Conservation (phyloP, 2,329 filamentous ascomycete species). For the Kalmusia sp. region DNA sequence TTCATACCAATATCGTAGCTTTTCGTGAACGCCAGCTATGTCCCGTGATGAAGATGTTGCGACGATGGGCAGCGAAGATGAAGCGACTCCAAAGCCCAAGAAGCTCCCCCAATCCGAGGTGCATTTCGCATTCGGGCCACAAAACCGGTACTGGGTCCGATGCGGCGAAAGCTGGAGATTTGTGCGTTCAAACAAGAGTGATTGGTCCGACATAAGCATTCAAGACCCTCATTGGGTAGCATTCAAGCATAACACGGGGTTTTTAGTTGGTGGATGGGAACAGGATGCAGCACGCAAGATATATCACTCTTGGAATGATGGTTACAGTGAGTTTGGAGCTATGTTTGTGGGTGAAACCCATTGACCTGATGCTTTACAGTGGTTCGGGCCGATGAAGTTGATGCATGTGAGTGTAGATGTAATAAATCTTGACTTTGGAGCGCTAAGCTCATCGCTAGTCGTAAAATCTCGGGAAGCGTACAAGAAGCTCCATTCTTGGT, state of each 20-base stretch:
- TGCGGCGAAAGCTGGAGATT: background rate
- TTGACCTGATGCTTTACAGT: background rate
- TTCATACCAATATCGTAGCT: background rate
- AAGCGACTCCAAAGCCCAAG: background rate
- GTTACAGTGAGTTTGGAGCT: background rate
- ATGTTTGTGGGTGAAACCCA: background rate
- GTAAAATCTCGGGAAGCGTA: conserved; percentile 10
- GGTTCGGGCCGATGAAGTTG: conserved; percentile 6
- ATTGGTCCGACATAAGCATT: background rate
- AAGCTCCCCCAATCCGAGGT: background rate
- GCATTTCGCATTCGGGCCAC: conserved; percentile 1
- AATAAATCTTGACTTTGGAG: background rate
- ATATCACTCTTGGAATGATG: background rate
- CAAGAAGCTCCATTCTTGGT: conserved; percentile 13
- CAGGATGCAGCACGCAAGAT: background rate
- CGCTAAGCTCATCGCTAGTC: background rate
- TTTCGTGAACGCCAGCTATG: background rate
- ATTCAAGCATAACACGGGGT: conserved; percentile 6
- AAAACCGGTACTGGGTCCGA: background rate
- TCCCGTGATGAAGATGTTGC: no score
- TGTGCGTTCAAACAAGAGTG: background rate
- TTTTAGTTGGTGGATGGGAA: background rate
- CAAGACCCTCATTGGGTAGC: background rate
- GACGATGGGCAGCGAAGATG: background rate
- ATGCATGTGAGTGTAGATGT: conserved; percentile 6